Percentiles rank a stretch among this genome's conserved stretches.
These are phyloP conservation scores for Xylariaceae sp. DNA, from an alignment of 2,329 filamentous ascomycete species.

Conservation along the genomic window DNA sequence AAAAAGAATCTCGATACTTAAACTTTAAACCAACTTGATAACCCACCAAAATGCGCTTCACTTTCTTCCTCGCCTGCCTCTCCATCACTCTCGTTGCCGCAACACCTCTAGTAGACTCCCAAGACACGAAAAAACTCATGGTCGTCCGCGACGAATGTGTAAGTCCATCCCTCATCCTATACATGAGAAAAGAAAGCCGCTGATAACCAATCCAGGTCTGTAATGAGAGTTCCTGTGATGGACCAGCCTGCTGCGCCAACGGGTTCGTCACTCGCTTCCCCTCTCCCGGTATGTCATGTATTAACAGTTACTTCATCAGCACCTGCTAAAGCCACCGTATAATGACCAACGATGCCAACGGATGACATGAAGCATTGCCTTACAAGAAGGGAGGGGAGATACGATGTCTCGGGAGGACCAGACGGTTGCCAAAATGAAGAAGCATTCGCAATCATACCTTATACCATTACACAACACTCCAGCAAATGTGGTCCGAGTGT, in stretches of 20 bases:
- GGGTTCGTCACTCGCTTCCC: neutral
- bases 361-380: no score
- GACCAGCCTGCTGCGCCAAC: slow-evolving; percentile 2
- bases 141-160: neutral
- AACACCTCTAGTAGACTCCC: neutral
- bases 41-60: neutral
- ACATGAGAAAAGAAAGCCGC: no score
- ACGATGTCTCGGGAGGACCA: no score
- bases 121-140: neutral
- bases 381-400: no score
- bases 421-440: no score
- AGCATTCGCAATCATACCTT: no score
- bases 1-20: no score
- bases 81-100: neutral
- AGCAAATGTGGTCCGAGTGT: no score
- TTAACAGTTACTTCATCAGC: neutral
- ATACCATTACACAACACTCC: no score
- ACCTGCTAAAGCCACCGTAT: neutral
- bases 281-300: neutral
- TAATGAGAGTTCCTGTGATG: neutral
- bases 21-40: neutral
- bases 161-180: neutral
- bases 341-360: no score
- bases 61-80: neutral
- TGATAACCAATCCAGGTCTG: neutral